Evolutionary conservation across 805 yeast genomes (phyloP).

Genomic region (Wickerhamiella kurtzmanii): DNA sequence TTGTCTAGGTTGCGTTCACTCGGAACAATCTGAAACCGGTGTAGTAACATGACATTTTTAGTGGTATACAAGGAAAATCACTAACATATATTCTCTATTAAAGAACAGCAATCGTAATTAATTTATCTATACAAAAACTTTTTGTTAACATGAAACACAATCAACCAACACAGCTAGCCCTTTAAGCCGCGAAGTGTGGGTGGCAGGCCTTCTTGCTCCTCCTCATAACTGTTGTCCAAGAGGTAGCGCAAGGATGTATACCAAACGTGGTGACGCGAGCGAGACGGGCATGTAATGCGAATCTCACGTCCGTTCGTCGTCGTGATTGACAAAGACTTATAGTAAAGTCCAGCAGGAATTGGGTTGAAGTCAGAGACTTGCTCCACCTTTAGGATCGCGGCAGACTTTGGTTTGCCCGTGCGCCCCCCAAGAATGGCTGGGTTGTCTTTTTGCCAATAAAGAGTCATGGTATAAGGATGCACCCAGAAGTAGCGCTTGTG

Average conservation of each 20-base stretch:
- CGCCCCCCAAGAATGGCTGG: slow-evolving; percentile 54
- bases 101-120: too few species aligned
- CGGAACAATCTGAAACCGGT: too few species aligned
- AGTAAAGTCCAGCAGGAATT: slow-evolving; percentile 69
- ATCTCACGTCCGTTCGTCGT: slow-evolving; percentile 52
- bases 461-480: slow-evolving; percentile 81
- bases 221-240: slow-evolving; percentile 30
- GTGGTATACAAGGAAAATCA: too few species aligned
- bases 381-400: slow-evolving; percentile 66
- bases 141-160: not conserved
- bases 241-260: slow-evolving; percentile 66
- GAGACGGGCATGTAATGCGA: slow-evolving; percentile 75
- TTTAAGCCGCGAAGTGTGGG: not conserved
- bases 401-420: slow-evolving; percentile 55
- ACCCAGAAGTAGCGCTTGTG: slow-evolving; percentile 95
- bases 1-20: too few species aligned
- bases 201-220: not conserved
- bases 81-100: too few species aligned
- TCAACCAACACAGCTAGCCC: too few species aligned
- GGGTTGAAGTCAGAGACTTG: slow-evolving; percentile 77
- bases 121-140: not conserved
- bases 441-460: slow-evolving; percentile 76
- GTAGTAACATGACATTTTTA: too few species aligned
- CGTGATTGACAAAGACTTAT: slow-evolving; percentile 60
- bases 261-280: slow-evolving; percentile 87